Conservation (phyloP, 1,284 basidiomycete genomes). For the Athelia psychrophila region DNA sequence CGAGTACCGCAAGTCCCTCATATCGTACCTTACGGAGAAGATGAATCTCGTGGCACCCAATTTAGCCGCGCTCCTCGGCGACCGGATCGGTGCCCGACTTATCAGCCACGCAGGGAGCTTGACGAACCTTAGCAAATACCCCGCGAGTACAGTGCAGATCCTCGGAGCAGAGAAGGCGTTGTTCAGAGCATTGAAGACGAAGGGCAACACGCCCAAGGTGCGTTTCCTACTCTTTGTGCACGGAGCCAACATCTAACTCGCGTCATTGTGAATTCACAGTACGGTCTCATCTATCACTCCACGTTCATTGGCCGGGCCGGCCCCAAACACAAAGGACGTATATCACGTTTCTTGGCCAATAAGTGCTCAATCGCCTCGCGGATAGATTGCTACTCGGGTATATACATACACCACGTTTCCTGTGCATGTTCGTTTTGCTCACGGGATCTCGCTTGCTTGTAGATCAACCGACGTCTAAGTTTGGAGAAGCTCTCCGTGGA, state of each 20-base stretch:
- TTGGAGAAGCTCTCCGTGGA: conserved; percentile 89
- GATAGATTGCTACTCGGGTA: conserved; percentile 96
- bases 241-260: background rate
- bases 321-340: conserved; percentile 96
- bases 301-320: conserved; percentile 96
- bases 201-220: conserved; percentile 98
- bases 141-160: conserved; percentile 97
- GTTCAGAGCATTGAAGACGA: conserved; percentile 97
- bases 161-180: conserved; percentile 98
- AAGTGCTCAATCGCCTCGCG: conserved; percentile 98
- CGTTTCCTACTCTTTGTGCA: conserved; percentile 11
- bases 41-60: conserved; percentile 99
- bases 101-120: conserved; percentile 98
- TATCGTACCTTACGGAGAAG: conserved; percentile 91
- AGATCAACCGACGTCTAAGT: conserved; percentile 89
- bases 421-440: background rate
- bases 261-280: conserved; percentile 42
- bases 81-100: conserved; percentile 91
- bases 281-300: conserved; percentile 92
- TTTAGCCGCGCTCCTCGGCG: conserved; percentile 91
- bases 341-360: conserved; percentile 97
- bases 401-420: conserved; percentile 22
- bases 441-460: background rate
- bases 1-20: conserved; percentile 91
- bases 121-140: conserved; percentile 97